These are phyloP conservation scores for Saccharum hybrid DNA, from an alignment of 202 grass and related monocot genomes.

Conservation along the genomic window DNA sequence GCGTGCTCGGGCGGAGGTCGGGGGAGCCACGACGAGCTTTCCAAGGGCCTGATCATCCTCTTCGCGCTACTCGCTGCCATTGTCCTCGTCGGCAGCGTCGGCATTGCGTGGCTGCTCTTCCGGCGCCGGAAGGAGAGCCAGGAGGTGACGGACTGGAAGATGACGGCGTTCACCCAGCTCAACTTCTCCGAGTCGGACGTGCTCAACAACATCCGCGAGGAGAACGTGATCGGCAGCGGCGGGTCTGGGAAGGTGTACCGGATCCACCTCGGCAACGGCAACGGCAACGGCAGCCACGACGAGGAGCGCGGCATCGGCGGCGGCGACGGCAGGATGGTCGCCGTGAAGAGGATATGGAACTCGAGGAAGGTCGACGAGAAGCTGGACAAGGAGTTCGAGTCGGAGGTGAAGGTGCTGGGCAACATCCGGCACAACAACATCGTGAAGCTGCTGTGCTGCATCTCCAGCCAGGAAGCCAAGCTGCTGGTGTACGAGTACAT, in stretches of 20 bases:
- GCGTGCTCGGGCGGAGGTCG: not conserved
- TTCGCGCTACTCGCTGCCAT: slow-evolving; percentile 50
- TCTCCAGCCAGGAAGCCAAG: slow-evolving; percentile 63
- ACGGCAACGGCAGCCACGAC: not conserved
- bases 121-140: slow-evolving; percentile 47
- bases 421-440: slow-evolving; percentile 87
- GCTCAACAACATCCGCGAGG: slow-evolving; percentile 56
- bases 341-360: slow-evolving; percentile 87
- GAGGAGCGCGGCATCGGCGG: not conserved
- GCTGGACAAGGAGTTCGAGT: slow-evolving; percentile 76
- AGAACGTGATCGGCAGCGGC: slow-evolving; percentile 78
- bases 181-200: slow-evolving; percentile 63
- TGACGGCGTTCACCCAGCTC: slow-evolving; percentile 59
- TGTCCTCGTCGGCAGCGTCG: slow-evolving; percentile 46
- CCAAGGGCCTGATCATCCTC: slow-evolving; percentile 53
- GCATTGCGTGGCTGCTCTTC: slow-evolving; percentile 52
- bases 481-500: slow-evolving; percentile 86
- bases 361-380: slow-evolving; percentile 49
- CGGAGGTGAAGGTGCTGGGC: slow-evolving; percentile 75
- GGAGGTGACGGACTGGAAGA: slow-evolving; percentile 57
- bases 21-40: slow-evolving; percentile 43
- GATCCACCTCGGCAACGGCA: slow-evolving; percentile 43
- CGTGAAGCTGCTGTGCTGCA: slow-evolving; percentile 86
- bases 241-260: slow-evolving; percentile 83
- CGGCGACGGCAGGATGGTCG: slow-evolving; percentile 43